phyloP scores from a whole-genome alignment of 1,139 yeast species.

The Candida labiduridarum region DNA sequence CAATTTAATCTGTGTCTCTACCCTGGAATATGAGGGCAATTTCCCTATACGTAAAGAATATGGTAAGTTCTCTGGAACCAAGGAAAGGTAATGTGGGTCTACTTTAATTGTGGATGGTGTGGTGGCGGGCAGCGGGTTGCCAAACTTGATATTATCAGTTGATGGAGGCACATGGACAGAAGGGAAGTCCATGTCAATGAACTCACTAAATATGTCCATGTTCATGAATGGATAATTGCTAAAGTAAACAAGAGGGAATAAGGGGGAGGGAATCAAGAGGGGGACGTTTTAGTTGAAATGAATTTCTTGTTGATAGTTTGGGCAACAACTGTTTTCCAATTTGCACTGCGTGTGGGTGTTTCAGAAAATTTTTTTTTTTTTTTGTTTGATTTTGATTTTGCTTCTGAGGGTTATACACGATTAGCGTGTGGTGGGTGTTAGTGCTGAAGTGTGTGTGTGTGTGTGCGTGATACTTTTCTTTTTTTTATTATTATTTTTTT shows the following conservation, averaged over 20 bases:
- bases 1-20: constrained; percentile 91
- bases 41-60: constrained; percentile 60
- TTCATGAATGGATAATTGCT: background rate
- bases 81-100: constrained; percentile 39
- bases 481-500: background rate
- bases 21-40: constrained; percentile 81
- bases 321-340: no score
- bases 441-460: background rate
- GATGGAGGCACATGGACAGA: constrained; percentile 1
- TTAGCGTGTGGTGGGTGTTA: background rate
- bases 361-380: background rate
- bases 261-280: background rate
- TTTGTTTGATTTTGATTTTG: background rate
- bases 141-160: constrained; percentile 43
- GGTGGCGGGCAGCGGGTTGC: constrained; percentile 45
- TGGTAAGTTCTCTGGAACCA: constrained; percentile 49
- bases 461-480: background rate
- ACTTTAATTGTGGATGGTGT: constrained; percentile 36
- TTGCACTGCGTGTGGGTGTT: background rate
- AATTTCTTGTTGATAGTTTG: background rate
- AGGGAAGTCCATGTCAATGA: constrained; percentile 3
- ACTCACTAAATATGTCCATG: constrained; percentile 2
- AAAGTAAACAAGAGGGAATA: background rate
- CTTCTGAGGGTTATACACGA: background rate
- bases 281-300: background rate